A percentile compares a stretch with the other conserved stretches of the same genome.
phyloP scores from a whole-genome alignment of 768 basidiomycete genomes.

The Neoboletus brunneissimus region DNA sequence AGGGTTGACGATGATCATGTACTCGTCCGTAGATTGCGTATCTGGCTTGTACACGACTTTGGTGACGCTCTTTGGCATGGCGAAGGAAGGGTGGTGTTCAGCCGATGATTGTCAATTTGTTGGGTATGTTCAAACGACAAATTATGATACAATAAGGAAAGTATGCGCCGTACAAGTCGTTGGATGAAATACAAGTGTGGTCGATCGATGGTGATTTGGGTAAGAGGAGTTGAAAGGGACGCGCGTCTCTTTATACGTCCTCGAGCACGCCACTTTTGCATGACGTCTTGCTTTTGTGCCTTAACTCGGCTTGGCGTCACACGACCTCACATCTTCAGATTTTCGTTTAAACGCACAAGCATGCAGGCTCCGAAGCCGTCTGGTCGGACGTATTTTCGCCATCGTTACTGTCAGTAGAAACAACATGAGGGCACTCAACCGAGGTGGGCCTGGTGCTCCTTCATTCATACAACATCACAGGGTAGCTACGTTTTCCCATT shows the following conservation, averaged over 20 bases:
- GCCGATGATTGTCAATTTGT: constrained; percentile 3
- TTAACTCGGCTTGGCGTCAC: constrained; percentile 26
- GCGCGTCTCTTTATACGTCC: constrained; percentile 25
- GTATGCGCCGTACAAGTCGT: background rate
- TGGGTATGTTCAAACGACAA: constrained; percentile 11
- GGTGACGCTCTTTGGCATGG: constrained; percentile 48
- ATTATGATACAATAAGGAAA: constrained; percentile 13
- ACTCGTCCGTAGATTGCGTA: constrained; percentile 69
- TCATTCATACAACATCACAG: constrained; percentile 11
- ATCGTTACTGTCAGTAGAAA: background rate
- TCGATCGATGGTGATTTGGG: constrained; percentile 7
- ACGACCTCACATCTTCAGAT: constrained; percentile 19
- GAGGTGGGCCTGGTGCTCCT: background rate
- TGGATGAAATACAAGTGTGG: background rate
- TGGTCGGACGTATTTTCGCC: background rate
- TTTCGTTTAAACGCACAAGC: background rate
- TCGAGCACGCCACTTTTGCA: constrained; percentile 15
- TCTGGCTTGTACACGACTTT: constrained; percentile 83
- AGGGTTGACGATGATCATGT: constrained; percentile 62
- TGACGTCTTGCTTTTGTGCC: constrained; percentile 18
- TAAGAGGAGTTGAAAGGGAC: background rate
- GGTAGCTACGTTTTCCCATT: constrained; percentile 25
- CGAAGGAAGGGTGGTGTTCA: constrained; percentile 2
- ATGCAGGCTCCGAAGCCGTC: background rate
- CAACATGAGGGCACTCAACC: background rate